Evolutionary conservation across 2,329 filamentous ascomycete species (phyloP).

Genomic region (Zasmidium cellare): DNA sequence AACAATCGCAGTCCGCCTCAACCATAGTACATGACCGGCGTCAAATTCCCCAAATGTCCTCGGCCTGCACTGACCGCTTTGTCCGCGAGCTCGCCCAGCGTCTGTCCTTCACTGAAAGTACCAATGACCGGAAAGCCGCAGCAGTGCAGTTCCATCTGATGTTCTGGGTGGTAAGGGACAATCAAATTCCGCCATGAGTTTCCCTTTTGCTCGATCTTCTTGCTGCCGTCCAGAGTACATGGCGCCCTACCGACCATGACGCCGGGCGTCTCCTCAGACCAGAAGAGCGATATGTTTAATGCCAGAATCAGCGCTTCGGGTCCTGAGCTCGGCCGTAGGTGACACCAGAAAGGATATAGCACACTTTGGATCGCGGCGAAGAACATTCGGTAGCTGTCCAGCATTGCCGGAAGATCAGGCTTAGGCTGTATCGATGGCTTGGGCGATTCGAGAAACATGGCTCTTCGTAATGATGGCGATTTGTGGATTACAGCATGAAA

Average conservation of each 20-base stretch:
- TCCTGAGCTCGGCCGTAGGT: constrained; percentile 16
- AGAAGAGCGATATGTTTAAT: constrained; percentile 24
- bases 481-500: constrained; percentile 17
- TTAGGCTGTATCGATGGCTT: constrained; percentile 1
- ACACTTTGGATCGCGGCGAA: constrained; percentile 21
- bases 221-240: constrained; percentile 15
- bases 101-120: constrained; percentile 11
- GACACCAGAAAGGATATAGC: constrained; percentile 25
- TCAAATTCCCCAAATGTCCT: constrained; percentile 18
- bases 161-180: constrained; percentile 20
- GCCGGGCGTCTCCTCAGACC: constrained; percentile 20
- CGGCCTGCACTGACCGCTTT: constrained; percentile 21
- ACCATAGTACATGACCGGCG: constrained; percentile 19
- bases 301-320: constrained; percentile 16
- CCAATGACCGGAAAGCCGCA: constrained; percentile 23
- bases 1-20: not conserved
- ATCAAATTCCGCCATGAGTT: constrained; percentile 22
- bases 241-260: constrained; percentile 15
- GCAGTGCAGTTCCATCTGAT: constrained; percentile 22
- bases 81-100: constrained; percentile 24
- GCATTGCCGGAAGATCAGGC: constrained; percentile 12
- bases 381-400: constrained; percentile 21
- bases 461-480: constrained; percentile 19
- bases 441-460: constrained; percentile 20
- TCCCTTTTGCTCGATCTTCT: constrained; percentile 16